Base-by-base conservation (phyloP, 2,329 filamentous ascomycete genomes). In the Fusarium hainanense region DNA sequence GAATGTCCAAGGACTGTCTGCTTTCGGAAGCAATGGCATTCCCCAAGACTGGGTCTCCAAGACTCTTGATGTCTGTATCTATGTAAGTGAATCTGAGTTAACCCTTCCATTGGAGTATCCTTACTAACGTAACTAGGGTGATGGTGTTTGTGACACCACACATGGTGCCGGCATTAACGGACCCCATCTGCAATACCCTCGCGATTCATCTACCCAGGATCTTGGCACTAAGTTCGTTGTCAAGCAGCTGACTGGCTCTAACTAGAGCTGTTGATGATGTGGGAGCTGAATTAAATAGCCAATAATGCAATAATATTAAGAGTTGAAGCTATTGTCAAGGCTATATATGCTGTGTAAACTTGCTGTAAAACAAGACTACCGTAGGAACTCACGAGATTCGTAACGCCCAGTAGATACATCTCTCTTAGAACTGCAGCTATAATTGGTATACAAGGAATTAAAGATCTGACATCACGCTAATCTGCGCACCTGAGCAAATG, bases 31-130 rank as follows among this genome's bases (percentile, higher is more conserved):
- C 11, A 14, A 20, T 13, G 30, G 58, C 14, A 49, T 63, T 23
- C 61, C 61, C 1, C 43, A 63, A 16, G 21, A 34, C 43, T 63
- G 61, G 61, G 11, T 63, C 5, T 18, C 49, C 4, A 40, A 40
- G 11, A 63, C 61, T 20, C 58, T 63, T 3, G 61, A 63, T 44
- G 61, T 63, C 5, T 63, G 61, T 1, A 63, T 63, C 6, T 63
- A 44, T 23, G 58, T 63, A 20, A 63, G 60, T 63, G 2, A 8
- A 37, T 18, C 6, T 6, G 1, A 3, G 3, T 8, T 3, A 1
- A 5, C 8, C 9, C n/a, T 16, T 2, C 7, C 14, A 3, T 20
- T 7, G 2, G 2, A 8, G 10, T 9, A 6, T n/a, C 0, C 3
- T 50, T 14, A 18, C 49, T 63, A 40, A 63, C 13, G 1, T 23